A percentile compares a stretch with the other conserved stretches of the same genome.
Conservation (phyloP, 2,329 filamentous ascomycete genomes). For the Fusarium caatingaense region DNA sequence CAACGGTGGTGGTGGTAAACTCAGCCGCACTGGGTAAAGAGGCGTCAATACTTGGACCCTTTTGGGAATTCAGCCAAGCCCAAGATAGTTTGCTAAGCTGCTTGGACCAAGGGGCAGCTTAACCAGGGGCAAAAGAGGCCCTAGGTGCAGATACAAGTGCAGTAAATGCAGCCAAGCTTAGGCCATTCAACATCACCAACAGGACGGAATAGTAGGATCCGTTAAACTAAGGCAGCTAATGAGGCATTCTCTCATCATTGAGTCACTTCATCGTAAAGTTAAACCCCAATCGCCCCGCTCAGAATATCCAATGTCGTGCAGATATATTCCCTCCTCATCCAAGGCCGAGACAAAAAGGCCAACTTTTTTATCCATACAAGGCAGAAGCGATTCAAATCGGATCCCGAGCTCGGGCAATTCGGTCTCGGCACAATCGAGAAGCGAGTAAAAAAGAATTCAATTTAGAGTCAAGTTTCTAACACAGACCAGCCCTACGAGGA, state of each 20-base stretch:
- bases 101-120: conserved; percentile 40
- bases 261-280: conserved; percentile 7
- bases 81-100: conserved; percentile 14
- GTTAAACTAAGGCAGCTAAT: conserved; percentile 22
- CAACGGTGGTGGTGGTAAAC: conserved; percentile 1
- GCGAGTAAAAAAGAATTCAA: neutral
- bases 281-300: conserved; percentile 25
- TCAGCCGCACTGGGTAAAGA: conserved; percentile 30
- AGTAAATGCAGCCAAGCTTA: neutral
- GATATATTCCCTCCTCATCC: neutral
- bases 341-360: conserved; percentile 1
- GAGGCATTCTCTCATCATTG: conserved; percentile 33
- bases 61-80: conserved; percentile 31
- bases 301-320: conserved; percentile 26
- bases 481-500: conserved; percentile 1
- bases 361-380: neutral
- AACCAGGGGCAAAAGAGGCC: neutral
- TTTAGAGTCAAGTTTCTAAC: conserved; percentile 8
- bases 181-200: neutral
- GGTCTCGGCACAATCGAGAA: conserved; percentile 4
- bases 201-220: neutral
- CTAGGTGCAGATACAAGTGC: neutral
- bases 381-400: conserved; percentile 10
- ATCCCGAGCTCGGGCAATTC: conserved; percentile 16
- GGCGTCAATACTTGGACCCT: conserved; percentile 35